A percentile compares a stretch with the other conserved stretches of the same genome.
phyloP scores from a whole-genome alignment of 2,329 filamentous ascomycete species.

The Trichoderma sp. region DNA sequence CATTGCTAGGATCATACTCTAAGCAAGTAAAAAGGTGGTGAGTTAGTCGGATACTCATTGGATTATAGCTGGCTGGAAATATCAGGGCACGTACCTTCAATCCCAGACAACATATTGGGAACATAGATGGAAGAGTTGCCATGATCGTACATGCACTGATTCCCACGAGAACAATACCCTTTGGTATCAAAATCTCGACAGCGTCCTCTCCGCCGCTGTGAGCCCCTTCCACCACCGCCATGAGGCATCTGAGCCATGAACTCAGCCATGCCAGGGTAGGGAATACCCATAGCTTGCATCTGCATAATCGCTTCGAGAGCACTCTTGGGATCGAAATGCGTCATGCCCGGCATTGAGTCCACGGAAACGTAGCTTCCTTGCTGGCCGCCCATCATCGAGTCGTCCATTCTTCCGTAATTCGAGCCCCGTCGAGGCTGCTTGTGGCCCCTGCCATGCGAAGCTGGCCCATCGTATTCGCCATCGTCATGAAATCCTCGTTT shows the following conservation, averaged over 20 bases:
- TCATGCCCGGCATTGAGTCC: slow-evolving; percentile 38
- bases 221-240: slow-evolving; percentile 31
- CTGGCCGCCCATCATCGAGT: slow-evolving; percentile 33
- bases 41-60: slow-evolving; percentile 29
- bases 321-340: slow-evolving; percentile 61
- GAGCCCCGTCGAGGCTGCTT: slow-evolving; percentile 66
- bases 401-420: slow-evolving; percentile 36
- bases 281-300: slow-evolving; percentile 61
- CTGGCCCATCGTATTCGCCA: slow-evolving; percentile 35
- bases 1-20: slow-evolving; percentile 44
- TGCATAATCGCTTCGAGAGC: slow-evolving; percentile 65
- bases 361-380: slow-evolving; percentile 17
- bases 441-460: slow-evolving; percentile 47
- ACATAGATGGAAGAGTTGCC: slow-evolving; percentile 55
- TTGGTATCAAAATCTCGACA: slow-evolving; percentile 75
- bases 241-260: slow-evolving; percentile 39
- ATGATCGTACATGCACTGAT: slow-evolving; percentile 71
- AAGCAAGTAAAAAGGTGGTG: background rate
- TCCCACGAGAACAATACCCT: slow-evolving; percentile 71
- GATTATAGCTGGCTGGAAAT: background rate
- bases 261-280: slow-evolving; percentile 47
- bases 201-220: slow-evolving; percentile 47
- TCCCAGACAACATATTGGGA: slow-evolving; percentile 34
- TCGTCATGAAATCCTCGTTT: slow-evolving; percentile 45
- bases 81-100: slow-evolving; percentile 36